Evolutionary conservation across 805 yeast genomes (phyloP).

Genomic region (Vanderwaltozyma polyspora): DNA sequence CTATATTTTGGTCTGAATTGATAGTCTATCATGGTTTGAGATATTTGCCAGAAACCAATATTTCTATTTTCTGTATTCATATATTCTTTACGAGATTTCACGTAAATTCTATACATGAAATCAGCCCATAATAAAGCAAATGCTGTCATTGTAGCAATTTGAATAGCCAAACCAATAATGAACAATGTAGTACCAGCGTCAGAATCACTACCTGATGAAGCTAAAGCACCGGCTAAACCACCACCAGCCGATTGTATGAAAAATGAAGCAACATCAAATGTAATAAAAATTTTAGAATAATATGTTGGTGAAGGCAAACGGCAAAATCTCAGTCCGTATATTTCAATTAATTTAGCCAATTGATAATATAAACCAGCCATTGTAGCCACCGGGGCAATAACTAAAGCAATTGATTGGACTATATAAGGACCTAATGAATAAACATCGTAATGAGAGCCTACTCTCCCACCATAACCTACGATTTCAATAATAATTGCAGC

Average conservation of each 20-base stretch:
- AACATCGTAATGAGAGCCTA: slow-evolving; percentile 32
- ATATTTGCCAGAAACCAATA: slow-evolving; percentile 8
- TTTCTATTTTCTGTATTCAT: slow-evolving; percentile 8
- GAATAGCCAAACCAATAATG: slow-evolving; percentile 71
- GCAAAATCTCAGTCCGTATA: slow-evolving; percentile 49
- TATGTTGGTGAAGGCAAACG: slow-evolving; percentile 25
- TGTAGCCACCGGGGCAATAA: slow-evolving; percentile 72
- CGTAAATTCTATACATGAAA: slow-evolving; percentile 34
- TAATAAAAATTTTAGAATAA: slow-evolving; percentile 48
- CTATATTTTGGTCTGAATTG: slow-evolving; percentile 19
- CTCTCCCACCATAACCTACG: slow-evolving; percentile 57
- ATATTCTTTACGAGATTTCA: slow-evolving; percentile 19
- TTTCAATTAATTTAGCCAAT: slow-evolving; percentile 53
- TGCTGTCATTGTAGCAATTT: slow-evolving; percentile 56
- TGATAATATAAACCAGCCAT: slow-evolving; percentile 76
- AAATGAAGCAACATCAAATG: slow-evolving; percentile 54
- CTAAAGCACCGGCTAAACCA: slow-evolving; percentile 48
- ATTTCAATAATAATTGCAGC: slow-evolving; percentile 50
- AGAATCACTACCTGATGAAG: slow-evolving; percentile 19
- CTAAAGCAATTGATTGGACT: slow-evolving; percentile 56
- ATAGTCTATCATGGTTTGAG: slow-evolving; percentile 15
- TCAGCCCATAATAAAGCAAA: slow-evolving; percentile 42
- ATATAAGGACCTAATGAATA: slow-evolving; percentile 34
- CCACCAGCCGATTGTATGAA: slow-evolving; percentile 70
- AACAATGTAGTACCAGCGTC: slow-evolving; percentile 33